A percentile compares a stretch with the other conserved stretches of the same genome.
Evolutionary conservation across 2,329 filamentous ascomycete species (phyloP).

Genomic region (Capronia americana): DNA sequence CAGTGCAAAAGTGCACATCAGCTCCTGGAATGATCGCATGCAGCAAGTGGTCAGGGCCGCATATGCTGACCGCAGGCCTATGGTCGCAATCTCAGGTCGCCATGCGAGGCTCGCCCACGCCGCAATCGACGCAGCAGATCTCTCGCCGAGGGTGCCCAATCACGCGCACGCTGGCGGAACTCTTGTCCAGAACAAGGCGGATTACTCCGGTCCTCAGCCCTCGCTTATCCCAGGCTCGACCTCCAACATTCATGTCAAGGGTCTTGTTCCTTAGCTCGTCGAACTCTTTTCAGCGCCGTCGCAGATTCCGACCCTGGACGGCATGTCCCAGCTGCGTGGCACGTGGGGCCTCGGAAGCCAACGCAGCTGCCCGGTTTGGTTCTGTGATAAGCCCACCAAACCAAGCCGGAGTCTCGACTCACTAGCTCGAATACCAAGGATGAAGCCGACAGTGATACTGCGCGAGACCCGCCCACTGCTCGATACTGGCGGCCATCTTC

Average conservation of each 20-base stretch:
- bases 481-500: neutral
- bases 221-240: conserved; percentile 3
- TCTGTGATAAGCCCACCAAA: conserved; percentile 3
- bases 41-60: neutral
- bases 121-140: neutral
- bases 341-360: neutral
- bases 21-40: neutral
- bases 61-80: neutral
- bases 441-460: neutral
- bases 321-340: neutral
- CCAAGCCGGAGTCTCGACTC: neutral
- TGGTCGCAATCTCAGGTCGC: conserved; percentile 1
- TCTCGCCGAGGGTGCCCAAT: neutral
- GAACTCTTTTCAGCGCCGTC: conserved; percentile 2
- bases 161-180: neutral
- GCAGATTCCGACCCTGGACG: neutral
- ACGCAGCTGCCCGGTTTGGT: neutral
- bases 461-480: neutral
- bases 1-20: neutral
- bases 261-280: neutral
- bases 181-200: conserved; percentile 1
- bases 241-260: neutral
- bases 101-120: neutral
- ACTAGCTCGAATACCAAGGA: conserved; percentile 4
- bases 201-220: conserved; percentile 7